A percentile compares a stretch with the other conserved stretches of the same genome.
phyloP scores from a whole-genome alignment of 768 basidiomycete species.

The Gymnopilus dilepis region DNA sequence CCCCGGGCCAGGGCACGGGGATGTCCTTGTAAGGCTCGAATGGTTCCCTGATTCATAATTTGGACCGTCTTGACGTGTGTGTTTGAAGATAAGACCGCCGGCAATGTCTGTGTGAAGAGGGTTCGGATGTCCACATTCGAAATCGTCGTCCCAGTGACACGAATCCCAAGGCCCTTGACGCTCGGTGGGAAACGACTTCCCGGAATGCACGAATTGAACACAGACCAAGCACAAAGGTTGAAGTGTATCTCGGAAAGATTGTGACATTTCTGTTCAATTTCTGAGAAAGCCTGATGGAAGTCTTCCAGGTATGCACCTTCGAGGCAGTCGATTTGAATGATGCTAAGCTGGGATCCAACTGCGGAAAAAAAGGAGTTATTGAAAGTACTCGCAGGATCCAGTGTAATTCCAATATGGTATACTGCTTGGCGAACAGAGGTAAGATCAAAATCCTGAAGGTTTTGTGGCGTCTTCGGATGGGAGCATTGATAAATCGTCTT shows the following conservation, averaged over 20 bases:
- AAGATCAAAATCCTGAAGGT: neutral
- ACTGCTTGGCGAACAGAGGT: constrained; percentile 11
- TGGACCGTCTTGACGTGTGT: neutral
- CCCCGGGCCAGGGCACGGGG: neutral
- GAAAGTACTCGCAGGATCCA: neutral
- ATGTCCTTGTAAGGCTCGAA: neutral
- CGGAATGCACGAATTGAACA: neutral
- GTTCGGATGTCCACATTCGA: neutral
- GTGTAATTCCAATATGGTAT: constrained; percentile 1
- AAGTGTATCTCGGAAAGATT: neutral
- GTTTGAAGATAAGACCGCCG: neutral
- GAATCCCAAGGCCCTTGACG: neutral
- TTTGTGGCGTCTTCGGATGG: neutral
- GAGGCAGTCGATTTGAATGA: constrained; percentile 20
- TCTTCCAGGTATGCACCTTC: neutral
- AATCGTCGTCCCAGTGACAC: neutral
- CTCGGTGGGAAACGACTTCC: constrained; percentile 2
- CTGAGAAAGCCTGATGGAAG: neutral
- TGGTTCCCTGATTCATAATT: neutral
- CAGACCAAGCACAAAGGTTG: constrained; percentile 1
- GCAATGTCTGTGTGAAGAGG: neutral
- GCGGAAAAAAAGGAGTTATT: constrained; percentile 3
- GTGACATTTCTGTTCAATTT: neutral
- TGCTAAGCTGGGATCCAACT: constrained; percentile 8
- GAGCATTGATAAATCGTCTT: constrained; percentile 11